phyloP scores from a whole-genome alignment of 1,139 yeast species.

The Hansenula lynferdii region DNA sequence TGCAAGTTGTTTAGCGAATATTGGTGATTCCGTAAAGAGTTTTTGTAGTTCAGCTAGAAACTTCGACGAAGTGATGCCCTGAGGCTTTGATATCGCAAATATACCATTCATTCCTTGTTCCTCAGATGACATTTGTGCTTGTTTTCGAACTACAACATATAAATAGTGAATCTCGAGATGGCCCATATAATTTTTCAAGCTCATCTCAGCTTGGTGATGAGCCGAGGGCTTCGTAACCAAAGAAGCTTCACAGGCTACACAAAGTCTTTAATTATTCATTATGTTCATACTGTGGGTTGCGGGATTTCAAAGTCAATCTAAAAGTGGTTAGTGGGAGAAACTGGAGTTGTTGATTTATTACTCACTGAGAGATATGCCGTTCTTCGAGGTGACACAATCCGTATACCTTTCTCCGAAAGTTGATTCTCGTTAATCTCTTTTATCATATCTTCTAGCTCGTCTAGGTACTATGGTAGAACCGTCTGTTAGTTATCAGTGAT shows the following conservation, averaged over 20 bases:
- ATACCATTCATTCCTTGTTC: constrained; percentile 64
- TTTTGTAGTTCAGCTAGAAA: constrained; percentile 63
- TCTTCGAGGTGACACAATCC: constrained; percentile 47
- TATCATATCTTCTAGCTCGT: constrained; percentile 43
- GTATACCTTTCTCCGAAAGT: constrained; percentile 27
- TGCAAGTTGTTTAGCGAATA: constrained; percentile 53
- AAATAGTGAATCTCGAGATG: no score
- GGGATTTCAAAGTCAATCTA: constrained; percentile 18
- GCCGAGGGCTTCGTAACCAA: background rate
- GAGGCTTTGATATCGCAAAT: constrained; percentile 90
- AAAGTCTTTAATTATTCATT: background rate
- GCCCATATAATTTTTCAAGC: no score
- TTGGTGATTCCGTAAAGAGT: constrained; percentile 53
- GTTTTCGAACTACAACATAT: no score
- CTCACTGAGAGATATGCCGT: constrained; percentile 61
- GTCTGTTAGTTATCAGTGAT: constrained; percentile 15
- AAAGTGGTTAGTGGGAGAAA: background rate
- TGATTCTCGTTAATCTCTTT: constrained; percentile 32
- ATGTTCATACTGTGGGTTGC: constrained; percentile 5
- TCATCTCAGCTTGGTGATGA: no score
- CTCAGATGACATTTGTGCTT: background rate
- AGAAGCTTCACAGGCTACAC: constrained; percentile 1
- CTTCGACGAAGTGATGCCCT: constrained; percentile 77
- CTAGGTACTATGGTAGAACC: constrained; percentile 31
- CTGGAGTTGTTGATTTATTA: constrained; percentile 5